These are phyloP conservation scores for Coemansia sp. DNA, from an alignment of 192 early-diverging fungal genomes.

Conservation along the genomic window DNA sequence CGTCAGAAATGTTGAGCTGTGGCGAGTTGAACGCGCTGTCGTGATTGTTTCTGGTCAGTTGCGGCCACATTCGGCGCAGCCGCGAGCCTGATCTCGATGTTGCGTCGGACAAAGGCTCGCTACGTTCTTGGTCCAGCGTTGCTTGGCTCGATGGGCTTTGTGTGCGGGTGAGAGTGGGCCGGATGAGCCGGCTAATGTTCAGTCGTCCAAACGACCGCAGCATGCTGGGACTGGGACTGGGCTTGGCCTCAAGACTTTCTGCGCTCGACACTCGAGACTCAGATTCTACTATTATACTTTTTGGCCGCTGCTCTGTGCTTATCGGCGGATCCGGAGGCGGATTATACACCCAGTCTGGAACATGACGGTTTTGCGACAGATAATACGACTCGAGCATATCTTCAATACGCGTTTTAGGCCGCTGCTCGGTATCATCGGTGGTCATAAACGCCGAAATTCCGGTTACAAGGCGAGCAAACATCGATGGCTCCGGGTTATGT, in stretches of 20 bases:
- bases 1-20: too few relatives aligned
- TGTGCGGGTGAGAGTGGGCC: not conserved
- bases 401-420: slow-evolving; percentile 35
- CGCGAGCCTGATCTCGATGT: not conserved
- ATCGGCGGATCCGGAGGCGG: slow-evolving; percentile 39
- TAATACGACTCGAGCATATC: slow-evolving; percentile 53
- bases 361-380: slow-evolving; percentile 27
- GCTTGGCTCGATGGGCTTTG: not conserved
- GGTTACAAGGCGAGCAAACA: slow-evolving; percentile 26
- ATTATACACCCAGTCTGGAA: slow-evolving; percentile 41
- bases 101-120: not conserved
- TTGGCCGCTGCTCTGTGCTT: not conserved
- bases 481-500: slow-evolving; percentile 11
- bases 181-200: slow-evolving; percentile 24
- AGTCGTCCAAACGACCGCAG: slow-evolving; percentile 23
- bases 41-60: not conserved
- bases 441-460: slow-evolving; percentile 30
- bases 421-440: slow-evolving; percentile 5
- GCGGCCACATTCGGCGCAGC: slow-evolving; percentile 5
- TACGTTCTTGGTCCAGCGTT: not conserved
- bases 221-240: slow-evolving; percentile 17
- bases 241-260: slow-evolving; percentile 16
- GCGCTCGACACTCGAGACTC: not conserved
- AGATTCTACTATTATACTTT: not conserved
- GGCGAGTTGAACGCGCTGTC: slow-evolving; percentile 26